Base-by-base conservation (phyloP, 2,329 filamentous ascomycete genomes). In the Tothia fuscella region DNA sequence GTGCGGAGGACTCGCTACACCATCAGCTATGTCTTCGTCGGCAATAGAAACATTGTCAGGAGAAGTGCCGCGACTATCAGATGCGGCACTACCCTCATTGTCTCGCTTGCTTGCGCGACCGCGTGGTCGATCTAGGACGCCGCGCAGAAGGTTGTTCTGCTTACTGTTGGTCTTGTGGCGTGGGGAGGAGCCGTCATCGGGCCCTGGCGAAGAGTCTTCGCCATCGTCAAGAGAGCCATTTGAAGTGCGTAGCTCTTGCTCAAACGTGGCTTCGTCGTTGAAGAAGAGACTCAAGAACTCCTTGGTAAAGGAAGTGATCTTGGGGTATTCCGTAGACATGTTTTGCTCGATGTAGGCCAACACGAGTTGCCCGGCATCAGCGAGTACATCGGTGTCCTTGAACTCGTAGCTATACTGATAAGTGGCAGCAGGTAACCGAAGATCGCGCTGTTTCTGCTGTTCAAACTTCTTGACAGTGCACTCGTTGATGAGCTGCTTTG, bases 401-500 rank as follows among this genome's bases (percentile, higher is more conserved):
- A 95, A 86, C 14, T 72, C 68, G 64, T 82, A 89, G 33, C 76
- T 68, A 56, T 86, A 82, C 58, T 94, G 89, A 55, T 81, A 75
- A 35, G 74, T 76, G 13, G 76, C 70, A 75, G 68, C 46, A 74
- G 74, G 50, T 69, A 69, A 56, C 71, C 59, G 22, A 36, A 76
- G 70, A 49, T 71, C 74, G 47, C 80, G 76, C 50, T 79, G 68
- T 39, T 83, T 82, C 54, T 83, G 80, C 57, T 89, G 83, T 61
- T 95, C 88, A 58, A 96, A 88, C 51, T 89, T 82, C 59, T 87
- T 93, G 38, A 85, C 87, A 61, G 91, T 87, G 56, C 96, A 88
- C 46, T 91, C 80, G 51, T 87, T 83, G 25, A 91, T 80, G 9
- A 98, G 76, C 44, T 89, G 82, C 64, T 96, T 96, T 3, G 82